Base-by-base conservation (phyloP, 495 filamentous ascomycete genomes). In the Penicillium taxi region DNA sequence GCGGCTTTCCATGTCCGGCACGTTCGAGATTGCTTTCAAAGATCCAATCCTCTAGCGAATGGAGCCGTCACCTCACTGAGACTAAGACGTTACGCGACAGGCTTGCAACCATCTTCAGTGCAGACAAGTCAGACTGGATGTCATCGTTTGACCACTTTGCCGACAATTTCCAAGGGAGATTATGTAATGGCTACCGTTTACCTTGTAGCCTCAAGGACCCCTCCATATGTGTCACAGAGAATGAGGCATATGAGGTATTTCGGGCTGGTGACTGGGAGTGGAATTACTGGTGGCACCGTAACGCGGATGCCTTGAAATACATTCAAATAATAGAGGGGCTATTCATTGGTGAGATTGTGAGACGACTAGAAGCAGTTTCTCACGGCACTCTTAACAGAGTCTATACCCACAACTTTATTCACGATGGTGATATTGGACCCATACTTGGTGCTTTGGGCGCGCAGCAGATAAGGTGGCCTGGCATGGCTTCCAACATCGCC, bases 211-310 rank as follows among this genome's bases (percentile, higher is more conserved):
- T 47, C 2, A 22, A 33, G 0, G 39, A 59, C 15, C 30, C 28
- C 1, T 45, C 37, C 0, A 22, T 42, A 24, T 63, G 59, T 31
- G 59, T 47, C 26, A 55, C 46, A 0, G 22, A 28, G 5, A 36
- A 42, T 5, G 50, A 58, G 18, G 56, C 54, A 0, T 31, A 59
- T 2, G 48, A 52, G 31, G 54, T 55, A 12, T 63, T 60, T 29
- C 59, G 59, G 22, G 59, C 53, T 7, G 59, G 56, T 7, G 59
- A 63, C 21, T 63, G 59, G 56, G 50, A 55, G 30, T 63, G 56
- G 50, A 60, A 63, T 30, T 63, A 59, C 42, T 63, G 51, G 50
- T 63, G 54, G 53, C 52, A 50, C 22, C 20, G 28, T 13, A 60
- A 50, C 22, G 35, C 35, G 21, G 35, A 58, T 35, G 59, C 49